phyloP scores from a whole-genome alignment of 1,139 yeast genomes.

The Pichia sp. region DNA sequence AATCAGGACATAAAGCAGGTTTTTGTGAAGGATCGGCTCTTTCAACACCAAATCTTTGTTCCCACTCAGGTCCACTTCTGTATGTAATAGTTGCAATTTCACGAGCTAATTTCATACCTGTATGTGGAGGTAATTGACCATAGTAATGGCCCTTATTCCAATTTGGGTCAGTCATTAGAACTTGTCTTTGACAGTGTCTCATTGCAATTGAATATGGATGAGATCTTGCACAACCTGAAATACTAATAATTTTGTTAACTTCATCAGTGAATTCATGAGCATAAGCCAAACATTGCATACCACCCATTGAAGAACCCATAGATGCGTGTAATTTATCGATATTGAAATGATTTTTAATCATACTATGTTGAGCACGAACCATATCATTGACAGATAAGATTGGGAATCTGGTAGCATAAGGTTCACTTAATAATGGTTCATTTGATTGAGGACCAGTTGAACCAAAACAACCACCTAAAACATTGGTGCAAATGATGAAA shows the following conservation, averaged over 20 bases:
- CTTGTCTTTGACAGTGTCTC: slow-evolving; percentile 92
- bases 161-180: slow-evolving; percentile 89
- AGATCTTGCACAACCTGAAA: slow-evolving; percentile 90
- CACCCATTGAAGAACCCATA: slow-evolving; percentile 96
- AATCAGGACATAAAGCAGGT: slow-evolving; percentile 93
- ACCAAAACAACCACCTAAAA: slow-evolving; percentile 92
- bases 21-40: slow-evolving; percentile 76
- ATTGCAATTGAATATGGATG: slow-evolving; percentile 94
- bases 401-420: slow-evolving; percentile 88
- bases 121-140: slow-evolving; percentile 74
- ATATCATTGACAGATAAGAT: slow-evolving; percentile 83
- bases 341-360: slow-evolving; percentile 60
- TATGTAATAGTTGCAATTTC: slow-evolving; percentile 94
- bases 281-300: slow-evolving; percentile 91
- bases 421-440: slow-evolving; percentile 66
- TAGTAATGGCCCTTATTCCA: slow-evolving; percentile 94
- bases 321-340: slow-evolving; percentile 69
- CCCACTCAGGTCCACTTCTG: slow-evolving; percentile 98
- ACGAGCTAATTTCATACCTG: slow-evolving; percentile 92
- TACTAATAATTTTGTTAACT: slow-evolving; percentile 70
- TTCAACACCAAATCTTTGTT: slow-evolving; percentile 82
- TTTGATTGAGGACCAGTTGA: slow-evolving; percentile 89
- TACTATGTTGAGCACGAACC: slow-evolving; percentile 83
- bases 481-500: slow-evolving; percentile 86
- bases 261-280: slow-evolving; percentile 80